Conservation (phyloP, 2,329 filamentous ascomycete genomes). For the Fusarium papillatum region DNA sequence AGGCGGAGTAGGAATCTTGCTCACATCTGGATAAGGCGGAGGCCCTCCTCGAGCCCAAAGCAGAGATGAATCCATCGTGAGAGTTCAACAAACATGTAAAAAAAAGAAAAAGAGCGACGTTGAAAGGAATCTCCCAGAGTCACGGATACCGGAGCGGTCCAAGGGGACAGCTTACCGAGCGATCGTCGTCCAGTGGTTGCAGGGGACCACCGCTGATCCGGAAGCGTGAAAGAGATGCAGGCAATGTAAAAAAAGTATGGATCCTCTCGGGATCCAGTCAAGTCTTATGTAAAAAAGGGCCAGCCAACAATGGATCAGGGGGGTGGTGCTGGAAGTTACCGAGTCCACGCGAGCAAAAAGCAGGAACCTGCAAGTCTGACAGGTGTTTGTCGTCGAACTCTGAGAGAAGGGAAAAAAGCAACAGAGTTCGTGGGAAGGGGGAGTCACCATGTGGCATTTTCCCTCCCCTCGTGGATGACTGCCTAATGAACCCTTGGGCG, state of each 20-base stretch:
- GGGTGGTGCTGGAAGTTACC: neutral
- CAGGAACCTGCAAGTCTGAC: neutral
- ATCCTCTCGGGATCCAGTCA: neutral
- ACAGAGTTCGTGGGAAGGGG: constrained; percentile 18
- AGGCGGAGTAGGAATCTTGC: constrained; percentile 48
- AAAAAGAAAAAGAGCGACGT: neutral
- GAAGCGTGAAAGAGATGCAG: neutral
- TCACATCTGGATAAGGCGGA: constrained; percentile 40
- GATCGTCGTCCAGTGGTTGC: constrained; percentile 18
- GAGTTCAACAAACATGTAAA: neutral
- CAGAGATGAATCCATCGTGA: constrained; percentile 15
- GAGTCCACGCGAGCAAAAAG: neutral
- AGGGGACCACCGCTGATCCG: constrained; percentile 4
- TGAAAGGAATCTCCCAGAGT: neutral
- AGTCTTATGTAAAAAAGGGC: constrained; percentile 22
- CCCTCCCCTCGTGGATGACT: neutral
- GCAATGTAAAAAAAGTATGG: neutral
- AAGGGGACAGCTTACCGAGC: constrained; percentile 2
- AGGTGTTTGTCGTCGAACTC: neutral
- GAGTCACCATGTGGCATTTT: neutral
- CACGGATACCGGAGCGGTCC: neutral
- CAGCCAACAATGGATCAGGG: neutral
- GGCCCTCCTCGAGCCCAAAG: constrained; percentile 28
- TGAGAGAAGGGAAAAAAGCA: neutral
- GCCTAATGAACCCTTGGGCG: constrained; percentile 1